These are phyloP conservation scores for Talaromyces islandicus DNA, from an alignment of 2,329 filamentous ascomycete genomes.

Conservation along the genomic window DNA sequence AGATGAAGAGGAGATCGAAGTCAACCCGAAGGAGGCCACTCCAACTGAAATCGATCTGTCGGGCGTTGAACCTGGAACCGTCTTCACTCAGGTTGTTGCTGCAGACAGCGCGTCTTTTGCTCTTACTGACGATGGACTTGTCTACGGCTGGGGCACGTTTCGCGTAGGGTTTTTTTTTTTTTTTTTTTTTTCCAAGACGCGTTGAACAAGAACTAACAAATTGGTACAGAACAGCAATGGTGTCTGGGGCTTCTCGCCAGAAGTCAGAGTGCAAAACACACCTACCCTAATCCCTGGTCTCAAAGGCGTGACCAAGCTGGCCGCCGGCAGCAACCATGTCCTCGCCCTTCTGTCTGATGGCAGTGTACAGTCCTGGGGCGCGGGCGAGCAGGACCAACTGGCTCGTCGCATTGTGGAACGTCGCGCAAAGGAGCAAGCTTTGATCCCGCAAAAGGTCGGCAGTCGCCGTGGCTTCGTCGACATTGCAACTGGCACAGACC, in stretches of 20 bases:
- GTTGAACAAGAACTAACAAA: not conserved
- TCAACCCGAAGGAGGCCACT: conserved; percentile 53
- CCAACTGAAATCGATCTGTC: conserved; percentile 46
- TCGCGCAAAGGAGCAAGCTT: conserved; percentile 44
- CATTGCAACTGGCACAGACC: conserved; percentile 65
- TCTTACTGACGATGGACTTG: conserved; percentile 53
- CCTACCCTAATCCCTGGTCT: conserved; percentile 40
- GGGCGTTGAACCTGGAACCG: conserved; percentile 47
- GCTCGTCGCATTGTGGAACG: conserved; percentile 52
- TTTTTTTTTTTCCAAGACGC: too few relatives aligned
- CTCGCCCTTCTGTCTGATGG: conserved; percentile 50
- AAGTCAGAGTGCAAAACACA: conserved; percentile 32
- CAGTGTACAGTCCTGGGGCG: conserved; percentile 55
- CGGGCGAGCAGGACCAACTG: conserved; percentile 59
- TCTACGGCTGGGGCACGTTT: conserved; percentile 61
- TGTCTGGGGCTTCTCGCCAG: conserved; percentile 47
- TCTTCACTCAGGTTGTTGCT: conserved; percentile 53
- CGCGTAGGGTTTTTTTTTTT: conserved; percentile 36
- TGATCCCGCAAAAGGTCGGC: conserved; percentile 48
- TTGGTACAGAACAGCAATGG: conserved; percentile 49
- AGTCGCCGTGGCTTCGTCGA: conserved; percentile 49
- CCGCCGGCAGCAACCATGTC: conserved; percentile 47
- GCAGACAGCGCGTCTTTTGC: conserved; percentile 57
- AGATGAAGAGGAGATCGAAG: conserved; percentile 41
- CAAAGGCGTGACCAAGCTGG: conserved; percentile 45